A percentile compares a stretch with the other conserved stretches of the same genome.
Conservation (phyloP, 345 rosid species). For the Cardamine chenopodiifolia region DNA sequence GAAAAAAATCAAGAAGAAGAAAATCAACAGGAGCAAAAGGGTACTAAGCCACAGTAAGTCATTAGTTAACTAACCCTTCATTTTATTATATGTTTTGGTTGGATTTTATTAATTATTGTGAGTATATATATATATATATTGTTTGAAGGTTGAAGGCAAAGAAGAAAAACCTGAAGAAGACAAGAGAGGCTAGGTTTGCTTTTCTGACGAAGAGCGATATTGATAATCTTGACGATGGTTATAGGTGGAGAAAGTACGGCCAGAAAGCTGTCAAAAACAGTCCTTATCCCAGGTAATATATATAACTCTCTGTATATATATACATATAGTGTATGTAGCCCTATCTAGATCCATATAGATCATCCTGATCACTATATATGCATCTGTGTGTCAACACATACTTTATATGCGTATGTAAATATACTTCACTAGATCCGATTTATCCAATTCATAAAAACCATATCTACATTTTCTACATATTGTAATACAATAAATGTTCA, state of each 20-base stretch:
- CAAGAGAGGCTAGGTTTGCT: constrained; percentile 86
- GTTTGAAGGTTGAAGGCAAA: constrained; percentile 74
- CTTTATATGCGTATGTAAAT: not conserved
- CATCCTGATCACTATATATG: not conserved
- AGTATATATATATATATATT: too few species aligned
- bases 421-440: constrained; percentile 20
- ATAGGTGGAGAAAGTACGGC: constrained; percentile 97
- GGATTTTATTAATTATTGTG: constrained; percentile 5
- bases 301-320: constrained; percentile 22
- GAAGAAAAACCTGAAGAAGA: constrained; percentile 80
- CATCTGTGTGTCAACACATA: not conserved
- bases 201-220: constrained; percentile 96
- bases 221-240: constrained; percentile 97
- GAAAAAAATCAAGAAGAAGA: constrained; percentile 59
- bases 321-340: constrained; percentile 17
- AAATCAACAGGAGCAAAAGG: constrained; percentile 58
- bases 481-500: not conserved
- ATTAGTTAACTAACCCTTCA: not conserved
- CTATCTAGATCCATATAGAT: constrained; percentile 24
- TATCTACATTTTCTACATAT: constrained; percentile 17
- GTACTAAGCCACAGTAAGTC: constrained; percentile 74
- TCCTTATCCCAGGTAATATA: constrained; percentile 83
- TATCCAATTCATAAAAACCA: constrained; percentile 6
- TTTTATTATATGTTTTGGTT: not conserved
- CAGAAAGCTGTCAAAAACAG: constrained; percentile 98